Evolutionary conservation across 305 asterid species (phyloP).

Genomic region (Rubia tinctorum): DNA sequence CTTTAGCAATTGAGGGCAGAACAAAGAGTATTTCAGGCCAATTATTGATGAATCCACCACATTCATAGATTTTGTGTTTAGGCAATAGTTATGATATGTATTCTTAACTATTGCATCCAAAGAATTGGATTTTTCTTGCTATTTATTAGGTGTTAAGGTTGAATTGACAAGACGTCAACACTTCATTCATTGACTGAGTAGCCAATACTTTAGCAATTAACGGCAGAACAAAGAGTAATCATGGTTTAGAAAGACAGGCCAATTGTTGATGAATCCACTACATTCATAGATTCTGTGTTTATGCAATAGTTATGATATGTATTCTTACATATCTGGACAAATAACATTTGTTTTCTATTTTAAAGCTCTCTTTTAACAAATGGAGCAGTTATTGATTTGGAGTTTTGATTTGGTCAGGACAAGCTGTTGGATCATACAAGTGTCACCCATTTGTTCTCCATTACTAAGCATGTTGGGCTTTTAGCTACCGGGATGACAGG

Average conservation of each 20-base stretch:
- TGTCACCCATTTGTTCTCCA: conserved; percentile 75
- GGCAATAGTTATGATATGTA: not conserved
- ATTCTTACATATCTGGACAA: not conserved
- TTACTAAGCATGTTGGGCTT: conserved; percentile 80
- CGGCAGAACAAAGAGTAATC: too few relatives aligned
- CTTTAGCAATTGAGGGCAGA: too few relatives aligned
- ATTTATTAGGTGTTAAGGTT: too few relatives aligned
- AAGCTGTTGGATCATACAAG: conserved; percentile 92
- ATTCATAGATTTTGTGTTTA: not conserved
- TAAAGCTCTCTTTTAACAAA: not conserved
- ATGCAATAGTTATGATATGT: not conserved
- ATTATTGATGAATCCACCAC: not conserved
- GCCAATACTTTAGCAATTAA: too few relatives aligned
- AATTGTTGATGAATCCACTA: not conserved
- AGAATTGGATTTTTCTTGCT: too few relatives aligned
- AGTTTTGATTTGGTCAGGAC: conserved; percentile 56
- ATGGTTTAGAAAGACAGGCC: too few relatives aligned
- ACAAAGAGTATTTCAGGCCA: too few relatives aligned
- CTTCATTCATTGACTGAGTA: too few relatives aligned
- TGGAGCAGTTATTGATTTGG: not conserved
- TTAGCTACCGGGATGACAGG: conserved; percentile 98
- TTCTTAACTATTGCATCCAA: not conserved
- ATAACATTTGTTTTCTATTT: too few relatives aligned
- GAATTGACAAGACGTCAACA: too few relatives aligned
- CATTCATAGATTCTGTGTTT: not conserved